Evolutionary conservation across 148 eudicot genomes (phyloP).

Genomic region (Beta vulgaris): DNA sequence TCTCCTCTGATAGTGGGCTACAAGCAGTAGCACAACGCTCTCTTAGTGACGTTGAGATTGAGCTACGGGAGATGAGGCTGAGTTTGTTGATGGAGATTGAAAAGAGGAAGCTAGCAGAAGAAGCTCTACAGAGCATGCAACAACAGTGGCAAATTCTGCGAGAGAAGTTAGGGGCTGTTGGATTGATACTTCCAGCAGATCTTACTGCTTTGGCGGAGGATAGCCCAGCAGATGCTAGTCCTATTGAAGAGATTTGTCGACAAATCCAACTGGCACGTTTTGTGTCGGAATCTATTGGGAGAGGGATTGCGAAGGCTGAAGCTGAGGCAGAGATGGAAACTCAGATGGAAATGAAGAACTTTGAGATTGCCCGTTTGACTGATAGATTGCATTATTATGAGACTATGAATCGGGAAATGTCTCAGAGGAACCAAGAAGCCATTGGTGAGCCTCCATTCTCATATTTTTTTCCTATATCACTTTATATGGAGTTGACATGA

Average conservation of each 20-base stretch:
- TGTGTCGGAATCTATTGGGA: constrained; percentile 77
- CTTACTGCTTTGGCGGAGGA: constrained; percentile 39
- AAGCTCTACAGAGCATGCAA: constrained; percentile 49
- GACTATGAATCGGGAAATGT: constrained; percentile 92
- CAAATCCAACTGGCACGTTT: constrained; percentile 65
- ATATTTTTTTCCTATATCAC: neutral
- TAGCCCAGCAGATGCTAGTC: constrained; percentile 35
- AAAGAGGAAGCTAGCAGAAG: constrained; percentile 87
- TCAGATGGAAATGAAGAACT: constrained; percentile 72
- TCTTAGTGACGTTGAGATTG: constrained; percentile 52
- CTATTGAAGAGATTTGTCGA: constrained; percentile 55
- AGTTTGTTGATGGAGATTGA: constrained; percentile 83
- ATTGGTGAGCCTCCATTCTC: constrained; percentile 52
- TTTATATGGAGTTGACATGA: neutral
- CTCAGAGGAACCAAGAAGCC: constrained; percentile 95
- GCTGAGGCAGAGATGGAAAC: constrained; percentile 78
- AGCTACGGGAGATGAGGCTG: constrained; percentile 74
- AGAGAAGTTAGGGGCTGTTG: constrained; percentile 57
- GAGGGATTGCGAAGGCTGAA: constrained; percentile 79
- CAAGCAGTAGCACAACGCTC: constrained; percentile 46
- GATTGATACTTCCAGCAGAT: constrained; percentile 65
- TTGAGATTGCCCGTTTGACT: constrained; percentile 79
- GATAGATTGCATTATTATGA: constrained; percentile 88
- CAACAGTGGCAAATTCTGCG: constrained; percentile 60
- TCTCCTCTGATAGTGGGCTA: constrained; percentile 69